These are phyloP conservation scores for Calonectria montana DNA, from an alignment of 2,329 filamentous ascomycete genomes.

Conservation along the genomic window DNA sequence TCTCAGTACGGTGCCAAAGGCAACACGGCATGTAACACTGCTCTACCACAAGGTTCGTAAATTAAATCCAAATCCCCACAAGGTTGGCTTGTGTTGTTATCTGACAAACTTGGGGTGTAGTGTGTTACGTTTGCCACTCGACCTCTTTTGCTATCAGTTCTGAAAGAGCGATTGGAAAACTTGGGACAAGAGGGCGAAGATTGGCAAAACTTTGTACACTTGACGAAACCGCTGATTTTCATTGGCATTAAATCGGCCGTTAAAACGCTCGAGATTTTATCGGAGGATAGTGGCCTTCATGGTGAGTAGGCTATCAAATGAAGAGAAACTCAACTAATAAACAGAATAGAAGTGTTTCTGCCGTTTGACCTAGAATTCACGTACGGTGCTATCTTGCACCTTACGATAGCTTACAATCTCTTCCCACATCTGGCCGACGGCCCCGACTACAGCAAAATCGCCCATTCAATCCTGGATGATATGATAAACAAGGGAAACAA, in stretches of 20 bases:
- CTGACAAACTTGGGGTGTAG: slow-evolving; percentile 26
- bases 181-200: slow-evolving; percentile 41
- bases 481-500: slow-evolving; percentile 49
- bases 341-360: slow-evolving; percentile 47
- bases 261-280: slow-evolving; percentile 53
- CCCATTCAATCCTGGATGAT: slow-evolving; percentile 46
- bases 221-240: slow-evolving; percentile 50
- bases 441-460: slow-evolving; percentile 35
- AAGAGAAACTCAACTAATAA: not conserved
- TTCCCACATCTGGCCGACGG: slow-evolving; percentile 47
- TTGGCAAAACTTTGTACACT: slow-evolving; percentile 47
- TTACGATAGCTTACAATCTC: slow-evolving; percentile 50
- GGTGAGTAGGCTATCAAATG: slow-evolving; percentile 37
- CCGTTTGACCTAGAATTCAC: slow-evolving; percentile 54
- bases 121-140: slow-evolving; percentile 54
- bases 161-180: slow-evolving; percentile 50
- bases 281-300: slow-evolving; percentile 48
- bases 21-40: slow-evolving; percentile 51
- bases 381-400: slow-evolving; percentile 48
- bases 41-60: slow-evolving; percentile 51
- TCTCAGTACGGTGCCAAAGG: slow-evolving; percentile 49
- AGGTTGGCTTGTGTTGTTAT: not conserved
- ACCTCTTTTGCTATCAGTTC: slow-evolving; percentile 51
- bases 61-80: fast-evolving
- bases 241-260: slow-evolving; percentile 55